Base-by-base conservation (phyloP, 192 early-diverging fungal genomes). In the Podila horticola region DNA sequence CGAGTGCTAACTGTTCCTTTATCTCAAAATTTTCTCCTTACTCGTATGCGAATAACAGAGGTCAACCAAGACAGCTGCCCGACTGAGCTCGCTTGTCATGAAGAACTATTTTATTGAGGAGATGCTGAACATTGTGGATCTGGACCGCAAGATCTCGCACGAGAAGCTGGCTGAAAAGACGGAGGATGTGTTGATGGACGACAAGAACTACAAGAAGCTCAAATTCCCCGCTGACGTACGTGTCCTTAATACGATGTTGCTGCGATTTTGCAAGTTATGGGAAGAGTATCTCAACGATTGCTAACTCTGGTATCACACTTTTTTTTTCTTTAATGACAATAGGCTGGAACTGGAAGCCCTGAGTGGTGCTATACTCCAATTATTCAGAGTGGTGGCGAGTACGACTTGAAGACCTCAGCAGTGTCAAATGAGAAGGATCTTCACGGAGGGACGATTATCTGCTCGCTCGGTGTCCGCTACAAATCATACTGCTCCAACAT, bases 301-400 rank as follows among this genome's bases (percentile, higher is more conserved):
- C 41, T 45, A 45, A 45, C 52, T 10, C 30, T 20, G 11, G 24
- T 34, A 59, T 34, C 31, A 11, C 11, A 24, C 26, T 20, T 55
- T 12, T 45, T 17, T 85, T 22, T 60, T 22, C 22, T 38, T 61
- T 48, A 41, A 22, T 10, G n/a, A 38, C 20, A 57, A 19, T 50
- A 90, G 88, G 74, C 87, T 22, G 85, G 90, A n/a, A 82, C 88
- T 38, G 92, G 92, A 20, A 86, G 89, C 65, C 84, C 91, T 12
- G 98, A 99, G 58, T 96, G 94, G 94, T 95, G 95, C 72, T 95
- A 97, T 52, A 85, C 91, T 10, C 98, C 98, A 10, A 95, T 97
- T 62, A 92, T 99, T 70, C 97, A 98, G 84, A 96, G 95, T 85
- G 98, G 98, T 66, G 97, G 97, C 49, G 86, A 90, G 41, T 99